Conservation (phyloP, 768 basidiomycete species). For the Panaeolus cyanescens region DNA sequence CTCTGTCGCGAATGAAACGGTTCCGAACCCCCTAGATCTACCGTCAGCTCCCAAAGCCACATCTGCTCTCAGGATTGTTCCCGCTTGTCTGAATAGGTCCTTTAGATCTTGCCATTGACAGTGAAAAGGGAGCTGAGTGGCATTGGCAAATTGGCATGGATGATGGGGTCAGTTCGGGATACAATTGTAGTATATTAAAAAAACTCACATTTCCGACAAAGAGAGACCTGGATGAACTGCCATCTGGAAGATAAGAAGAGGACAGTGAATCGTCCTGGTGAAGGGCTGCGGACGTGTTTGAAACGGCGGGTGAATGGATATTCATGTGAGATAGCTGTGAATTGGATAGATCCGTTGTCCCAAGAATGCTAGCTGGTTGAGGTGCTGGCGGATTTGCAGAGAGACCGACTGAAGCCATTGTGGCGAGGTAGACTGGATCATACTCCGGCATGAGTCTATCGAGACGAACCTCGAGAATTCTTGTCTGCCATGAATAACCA, state of each 20-base stretch:
- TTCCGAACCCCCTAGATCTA: constrained; percentile 90
- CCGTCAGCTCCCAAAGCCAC: constrained; percentile 88
- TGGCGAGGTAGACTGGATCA: constrained; percentile 27
- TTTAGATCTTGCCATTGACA: constrained; percentile 99
- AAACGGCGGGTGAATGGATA: background rate
- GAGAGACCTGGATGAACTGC: constrained; percentile 27
- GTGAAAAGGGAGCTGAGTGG: constrained; percentile 79
- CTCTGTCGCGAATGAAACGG: constrained; percentile 83
- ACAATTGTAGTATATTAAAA: constrained; percentile 43
- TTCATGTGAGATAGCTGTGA: background rate
- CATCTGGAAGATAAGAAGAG: constrained; percentile 18
- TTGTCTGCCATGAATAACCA: constrained; percentile 96
- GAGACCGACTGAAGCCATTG: constrained; percentile 5
- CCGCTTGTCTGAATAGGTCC: constrained; percentile 91
- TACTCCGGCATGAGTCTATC: constrained; percentile 77
- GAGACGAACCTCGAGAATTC: constrained; percentile 87
- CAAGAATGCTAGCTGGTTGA: background rate
- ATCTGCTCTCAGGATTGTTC: constrained; percentile 88
- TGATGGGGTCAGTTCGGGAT: constrained; percentile 19
- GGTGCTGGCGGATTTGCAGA: constrained; percentile 8
- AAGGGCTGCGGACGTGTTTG: constrained; percentile 5
- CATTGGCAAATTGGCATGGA: constrained; percentile 3
- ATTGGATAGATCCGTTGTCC: background rate
- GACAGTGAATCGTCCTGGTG: constrained; percentile 25
- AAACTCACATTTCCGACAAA: constrained; percentile 85